A percentile compares a stretch with the other conserved stretches of the same genome.
Conservation (phyloP, 164 flowering plant genomes). For the Dillenia suffruticosa region DNA sequence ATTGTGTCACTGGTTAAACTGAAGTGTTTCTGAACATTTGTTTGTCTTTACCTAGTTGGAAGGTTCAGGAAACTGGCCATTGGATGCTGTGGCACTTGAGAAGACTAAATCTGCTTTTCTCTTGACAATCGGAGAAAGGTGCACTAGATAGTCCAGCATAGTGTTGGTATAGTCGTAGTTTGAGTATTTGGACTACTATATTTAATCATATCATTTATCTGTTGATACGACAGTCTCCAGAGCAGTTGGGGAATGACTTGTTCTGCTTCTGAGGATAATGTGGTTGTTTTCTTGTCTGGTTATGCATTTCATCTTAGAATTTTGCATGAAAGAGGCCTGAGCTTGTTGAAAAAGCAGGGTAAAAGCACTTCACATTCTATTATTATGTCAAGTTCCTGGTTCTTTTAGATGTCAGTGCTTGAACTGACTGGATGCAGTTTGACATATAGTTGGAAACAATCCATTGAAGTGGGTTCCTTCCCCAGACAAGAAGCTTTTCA, state of each 20-base stretch:
- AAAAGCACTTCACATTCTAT: slow-evolving; percentile 6
- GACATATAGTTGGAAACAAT: slow-evolving; percentile 39
- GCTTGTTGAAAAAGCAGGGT: slow-evolving; percentile 57
- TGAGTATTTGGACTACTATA: no score
- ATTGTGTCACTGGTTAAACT: neutral
- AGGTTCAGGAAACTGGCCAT: slow-evolving; percentile 97
- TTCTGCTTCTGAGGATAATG: slow-evolving; percentile 69
- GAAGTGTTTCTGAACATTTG: neutral
- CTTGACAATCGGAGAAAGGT: slow-evolving; percentile 89
- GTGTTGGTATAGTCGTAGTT: no score
- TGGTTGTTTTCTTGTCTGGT: slow-evolving; percentile 78
- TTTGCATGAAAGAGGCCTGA: slow-evolving; percentile 81
- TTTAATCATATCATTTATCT: slow-evolving; percentile 1
- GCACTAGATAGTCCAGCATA: neutral
- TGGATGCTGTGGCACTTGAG: slow-evolving; percentile 74
- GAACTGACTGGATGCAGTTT: slow-evolving; percentile 7
- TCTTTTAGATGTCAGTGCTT: neutral
- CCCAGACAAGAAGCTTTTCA: slow-evolving; percentile 56
- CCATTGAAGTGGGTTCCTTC: slow-evolving; percentile 40
- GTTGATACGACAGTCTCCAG: slow-evolving; percentile 60
- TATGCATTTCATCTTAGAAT: slow-evolving; percentile 88
- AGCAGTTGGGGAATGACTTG: slow-evolving; percentile 55
- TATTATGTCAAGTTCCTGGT: neutral
- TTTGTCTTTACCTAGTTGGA: slow-evolving; percentile 56
- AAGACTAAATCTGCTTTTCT: slow-evolving; percentile 91